Conservation (phyloP, 1,139 yeast genomes). For the Suhomyces yuchorum region DNA sequence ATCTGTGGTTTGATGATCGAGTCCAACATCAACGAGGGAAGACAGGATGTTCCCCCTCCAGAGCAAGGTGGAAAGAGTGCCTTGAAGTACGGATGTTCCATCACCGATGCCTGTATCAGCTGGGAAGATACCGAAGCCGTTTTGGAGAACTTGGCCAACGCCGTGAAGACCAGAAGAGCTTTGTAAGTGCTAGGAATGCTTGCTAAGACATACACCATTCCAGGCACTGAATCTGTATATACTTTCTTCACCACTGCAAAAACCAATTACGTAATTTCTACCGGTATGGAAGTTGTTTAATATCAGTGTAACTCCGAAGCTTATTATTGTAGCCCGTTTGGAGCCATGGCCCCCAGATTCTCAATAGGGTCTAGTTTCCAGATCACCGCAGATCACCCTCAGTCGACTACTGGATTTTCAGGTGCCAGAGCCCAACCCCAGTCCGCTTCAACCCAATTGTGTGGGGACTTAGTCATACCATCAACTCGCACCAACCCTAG, state of each 20-base stretch:
- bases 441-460: too few relatives aligned
- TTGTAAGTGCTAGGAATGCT: constrained; percentile 5
- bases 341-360: neutral
- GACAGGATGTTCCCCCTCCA: constrained; percentile 82
- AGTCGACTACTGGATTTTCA: too few relatives aligned
- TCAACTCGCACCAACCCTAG: too few relatives aligned
- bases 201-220: too few relatives aligned
- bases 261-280: neutral
- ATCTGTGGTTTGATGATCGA: constrained; percentile 97
- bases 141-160: constrained; percentile 69
- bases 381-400: too few relatives aligned
- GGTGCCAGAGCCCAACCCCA: too few relatives aligned
- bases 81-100: constrained; percentile 87
- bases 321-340: neutral
- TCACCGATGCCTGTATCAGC: constrained; percentile 94
- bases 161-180: constrained; percentile 75
- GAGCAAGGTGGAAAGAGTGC: constrained; percentile 67
- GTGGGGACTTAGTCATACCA: too few relatives aligned
- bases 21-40: constrained; percentile 86
- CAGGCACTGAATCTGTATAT: neutral
- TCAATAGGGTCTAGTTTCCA: neutral
- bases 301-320: neutral
- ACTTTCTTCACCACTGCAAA: neutral
- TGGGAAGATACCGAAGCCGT: constrained; percentile 83
- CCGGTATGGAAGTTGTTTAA: neutral